Base-by-base conservation (phyloP, 2,329 filamentous ascomycete genomes). In the Pestalotiopsis sp. region DNA sequence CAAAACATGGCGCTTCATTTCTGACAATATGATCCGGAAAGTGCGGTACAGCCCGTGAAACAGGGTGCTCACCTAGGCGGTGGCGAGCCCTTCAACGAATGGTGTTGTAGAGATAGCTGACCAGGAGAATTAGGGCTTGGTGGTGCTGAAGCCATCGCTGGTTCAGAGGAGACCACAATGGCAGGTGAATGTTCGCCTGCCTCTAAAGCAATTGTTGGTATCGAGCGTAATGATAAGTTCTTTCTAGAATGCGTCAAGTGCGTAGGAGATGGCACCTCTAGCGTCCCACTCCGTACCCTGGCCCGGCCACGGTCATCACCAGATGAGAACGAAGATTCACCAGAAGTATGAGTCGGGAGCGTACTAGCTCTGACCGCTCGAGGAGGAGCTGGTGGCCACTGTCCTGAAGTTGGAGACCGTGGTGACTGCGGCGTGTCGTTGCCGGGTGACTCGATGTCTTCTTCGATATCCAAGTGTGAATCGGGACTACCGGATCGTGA, bases 401-500 rank as follows among this genome's bases (percentile, higher is more conserved):
- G 71, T 0, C 9, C 13, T 11, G 71, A 73, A 6, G 58, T 56
- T 17, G 70, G 68, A n/a, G 74, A 72, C 11, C 69, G 71, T 40
- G 69, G 62, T 26, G 70, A 67, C 10, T 63, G 67, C 52, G 70
- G 66, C 61, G 73, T 72, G 13, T 69, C 38, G 52, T 40, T 59
- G 62, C 66, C 68, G 3, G 71, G 59, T 20, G 30, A 22, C n/a
- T 11, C 69, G 9, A 71, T 59, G n/a, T 64, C 70, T 5, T 67
- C 56, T 48, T 64, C 64, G 24, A 70, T 68, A 55, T 75, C 64
- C 26, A 71, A 68, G 58, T 75, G 73, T 10, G 71, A 55, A 38
- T 73, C 74, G 38, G 71, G 80, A 65, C 82, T 84, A 48, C 76
- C 74, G 0, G 77, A 75, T 69, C 82, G 77, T 4, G 83, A 81